Percentiles rank a stretch among this genome's conserved stretches.
phyloP scores from a whole-genome alignment of 768 basidiomycete genomes.

The Hericium coralloides region DNA sequence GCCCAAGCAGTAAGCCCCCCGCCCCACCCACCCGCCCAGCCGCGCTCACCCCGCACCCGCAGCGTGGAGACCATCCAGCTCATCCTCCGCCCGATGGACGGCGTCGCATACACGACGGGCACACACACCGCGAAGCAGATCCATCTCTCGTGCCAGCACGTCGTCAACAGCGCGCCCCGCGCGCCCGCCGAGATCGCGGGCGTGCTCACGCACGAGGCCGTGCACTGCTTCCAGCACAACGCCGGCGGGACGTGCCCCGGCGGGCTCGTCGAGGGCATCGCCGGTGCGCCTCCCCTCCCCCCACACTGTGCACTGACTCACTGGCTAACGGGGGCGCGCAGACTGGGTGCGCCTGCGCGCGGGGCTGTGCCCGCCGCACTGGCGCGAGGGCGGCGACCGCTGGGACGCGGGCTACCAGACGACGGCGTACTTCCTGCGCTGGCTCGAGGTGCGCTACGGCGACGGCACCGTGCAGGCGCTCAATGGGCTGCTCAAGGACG shows the following conservation, averaged over 20 bases:
- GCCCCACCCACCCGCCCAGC: neutral
- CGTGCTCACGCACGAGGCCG: slow-evolving; percentile 67
- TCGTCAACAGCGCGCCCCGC: slow-evolving; percentile 36
- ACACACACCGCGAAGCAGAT: slow-evolving; percentile 56
- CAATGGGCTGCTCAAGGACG: slow-evolving; percentile 43
- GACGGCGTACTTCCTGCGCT: slow-evolving; percentile 70
- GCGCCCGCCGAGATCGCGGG: slow-evolving; percentile 54
- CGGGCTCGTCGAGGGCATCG: slow-evolving; percentile 73
- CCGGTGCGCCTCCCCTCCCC: slow-evolving; percentile 36
- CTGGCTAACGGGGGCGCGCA: slow-evolving; percentile 17
- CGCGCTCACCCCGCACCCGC: neutral
- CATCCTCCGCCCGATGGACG: slow-evolving; percentile 56
- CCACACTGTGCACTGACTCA: neutral
- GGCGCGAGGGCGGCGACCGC: slow-evolving; percentile 38
- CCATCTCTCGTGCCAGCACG: slow-evolving; percentile 60
- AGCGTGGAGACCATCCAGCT: slow-evolving; percentile 36
- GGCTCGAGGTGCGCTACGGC: slow-evolving; percentile 48
- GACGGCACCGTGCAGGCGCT: slow-evolving; percentile 46
- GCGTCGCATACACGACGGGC: slow-evolving; percentile 63
- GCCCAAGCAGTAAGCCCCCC: slow-evolving; percentile 8
- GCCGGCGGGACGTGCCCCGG: slow-evolving; percentile 51
- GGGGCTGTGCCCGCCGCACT: slow-evolving; percentile 58
- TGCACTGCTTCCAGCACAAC: slow-evolving; percentile 72
- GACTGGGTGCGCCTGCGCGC: slow-evolving; percentile 66
- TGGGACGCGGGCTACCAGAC: slow-evolving; percentile 76